Evolutionary conservation across 208 protist genomes (phyloP).

Genomic region (Borovskyia barvae): DNA sequence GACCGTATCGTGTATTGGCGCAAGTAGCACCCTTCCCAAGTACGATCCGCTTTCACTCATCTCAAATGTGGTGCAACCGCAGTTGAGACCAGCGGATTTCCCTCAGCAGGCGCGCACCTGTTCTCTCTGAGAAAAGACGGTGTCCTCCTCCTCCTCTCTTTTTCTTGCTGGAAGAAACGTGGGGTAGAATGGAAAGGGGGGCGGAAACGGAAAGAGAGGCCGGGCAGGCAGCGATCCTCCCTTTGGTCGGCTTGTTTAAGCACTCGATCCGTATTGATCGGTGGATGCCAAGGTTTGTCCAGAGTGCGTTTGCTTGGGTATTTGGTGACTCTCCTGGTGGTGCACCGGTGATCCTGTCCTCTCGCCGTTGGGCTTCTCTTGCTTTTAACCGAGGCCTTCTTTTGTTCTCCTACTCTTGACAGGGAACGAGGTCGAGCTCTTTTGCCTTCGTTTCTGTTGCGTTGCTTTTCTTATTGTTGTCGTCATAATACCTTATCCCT

Average conservation of each 20-base stretch:
- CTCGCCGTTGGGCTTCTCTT: too few species aligned
- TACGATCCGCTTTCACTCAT: slow-evolving; percentile 48
- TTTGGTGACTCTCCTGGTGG: too few species aligned
- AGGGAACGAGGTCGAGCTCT: neutral
- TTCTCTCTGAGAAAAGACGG: slow-evolving; percentile 10
- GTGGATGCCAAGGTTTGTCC: neutral
- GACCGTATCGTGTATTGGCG: slow-evolving; percentile 77
- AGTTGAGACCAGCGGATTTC: slow-evolving; percentile 28
- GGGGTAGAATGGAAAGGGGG: too few species aligned
- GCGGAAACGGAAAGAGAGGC: too few species aligned
- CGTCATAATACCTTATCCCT: neutral
- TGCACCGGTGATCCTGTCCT: too few species aligned
- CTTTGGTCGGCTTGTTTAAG: neutral
- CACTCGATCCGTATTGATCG: neutral
- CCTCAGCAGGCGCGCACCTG: slow-evolving; percentile 16
- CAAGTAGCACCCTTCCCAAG: slow-evolving; percentile 47
- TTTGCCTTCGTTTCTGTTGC: too few species aligned
- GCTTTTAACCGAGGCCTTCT: too few species aligned
- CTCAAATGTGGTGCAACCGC: slow-evolving; percentile 37
- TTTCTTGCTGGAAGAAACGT: too few species aligned
- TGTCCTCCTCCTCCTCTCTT: too few species aligned
- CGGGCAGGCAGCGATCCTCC: neutral
- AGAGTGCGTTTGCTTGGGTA: slow-evolving; percentile 1
- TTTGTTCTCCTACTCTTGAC: neutral
- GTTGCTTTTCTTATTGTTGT: neutral